Base-by-base conservation (phyloP, 1,284 basidiomycete species). In the Kwoniella shivajii region DNA sequence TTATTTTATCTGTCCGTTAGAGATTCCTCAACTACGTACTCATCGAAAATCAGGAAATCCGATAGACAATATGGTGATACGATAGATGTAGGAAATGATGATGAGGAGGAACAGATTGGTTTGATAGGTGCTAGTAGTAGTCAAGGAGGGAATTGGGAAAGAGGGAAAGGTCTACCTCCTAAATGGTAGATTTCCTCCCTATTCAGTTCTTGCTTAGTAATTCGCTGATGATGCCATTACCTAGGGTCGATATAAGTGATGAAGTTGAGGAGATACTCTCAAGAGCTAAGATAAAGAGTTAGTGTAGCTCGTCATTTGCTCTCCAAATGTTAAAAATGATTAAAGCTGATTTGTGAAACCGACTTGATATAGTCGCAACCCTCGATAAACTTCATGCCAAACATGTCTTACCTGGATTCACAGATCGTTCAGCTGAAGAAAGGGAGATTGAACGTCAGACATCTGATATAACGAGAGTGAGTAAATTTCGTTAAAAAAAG, bases 361-460 rank as follows among this genome's bases (percentile, higher is more conserved):
- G 27, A 30, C 2, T 33, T 30, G 11, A 31, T 18, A 13, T 68
- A 94, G 88, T 96, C 74, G 72, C 82, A 26, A 78, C 85, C 6
- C 86, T 97, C 43, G 94, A 98, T 75, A 93, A 89, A 73, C 84
- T 99, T 9, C 94, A 99, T 68, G 89, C 93, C 60, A 96, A 92
- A 76, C 94, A 98, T 76, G 88, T 90, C 52, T 84, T 99, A 3
- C 96, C 96, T 59, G 93, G 92, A 2, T 99, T 99, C 75, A 85
- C 90, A 71, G 96, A 99, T 82, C 88, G 95, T 55, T 84, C 89
- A 1, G 85, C 85, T 14, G 94, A 99, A 78, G 95, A 99, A 79
- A 84, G 86, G 63, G 92, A 97, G 75, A 99, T 99, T 63, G 91
- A 98, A 73, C 75, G 82, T 18, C 82, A 90, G 39, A 94, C 94